phyloP scores from a whole-genome alignment of 768 basidiomycete species.

The Calvatia gigantea region DNA sequence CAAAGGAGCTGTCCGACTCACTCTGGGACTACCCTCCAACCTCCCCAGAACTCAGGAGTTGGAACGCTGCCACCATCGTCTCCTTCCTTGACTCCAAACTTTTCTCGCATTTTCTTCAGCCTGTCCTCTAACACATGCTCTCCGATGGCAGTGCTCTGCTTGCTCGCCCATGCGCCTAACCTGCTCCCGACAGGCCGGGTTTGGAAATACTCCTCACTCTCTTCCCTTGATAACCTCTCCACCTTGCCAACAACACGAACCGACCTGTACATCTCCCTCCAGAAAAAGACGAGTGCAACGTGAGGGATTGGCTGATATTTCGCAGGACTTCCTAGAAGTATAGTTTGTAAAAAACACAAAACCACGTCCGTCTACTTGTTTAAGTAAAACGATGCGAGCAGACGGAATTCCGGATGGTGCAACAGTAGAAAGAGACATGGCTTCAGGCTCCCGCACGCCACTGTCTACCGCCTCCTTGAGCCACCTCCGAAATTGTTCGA shows the following conservation, averaged over 20 bases:
- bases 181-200: conserved; percentile 80
- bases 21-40: conserved; percentile 92
- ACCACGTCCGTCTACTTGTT: conserved; percentile 82
- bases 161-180: conserved; percentile 92
- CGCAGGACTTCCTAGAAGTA: conserved; percentile 84
- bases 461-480: conserved; percentile 61
- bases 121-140: conserved; percentile 68
- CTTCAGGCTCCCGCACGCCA: conserved; percentile 81
- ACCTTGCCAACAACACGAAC: conserved; percentile 84
- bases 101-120: conserved; percentile 52
- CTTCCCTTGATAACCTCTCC: conserved; percentile 68
- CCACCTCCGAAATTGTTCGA: conserved; percentile 87
- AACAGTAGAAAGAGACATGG: conserved; percentile 78
- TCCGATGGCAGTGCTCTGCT: conserved; percentile 75
- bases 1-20: conserved; percentile 33
- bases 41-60: conserved; percentile 92
- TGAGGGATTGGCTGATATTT: conserved; percentile 74
- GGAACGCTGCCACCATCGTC: conserved; percentile 53
- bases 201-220: conserved; percentile 82
- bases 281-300: conserved; percentile 87
- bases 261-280: conserved; percentile 78
- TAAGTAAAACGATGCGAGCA: conserved; percentile 86
- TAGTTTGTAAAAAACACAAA: conserved; percentile 99
- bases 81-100: conserved; percentile 46
- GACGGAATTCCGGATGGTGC: conserved; percentile 76